Evolutionary conservation across 2,329 filamentous ascomycete genomes (phyloP).

Genomic region (Rutstroemia sp.): DNA sequence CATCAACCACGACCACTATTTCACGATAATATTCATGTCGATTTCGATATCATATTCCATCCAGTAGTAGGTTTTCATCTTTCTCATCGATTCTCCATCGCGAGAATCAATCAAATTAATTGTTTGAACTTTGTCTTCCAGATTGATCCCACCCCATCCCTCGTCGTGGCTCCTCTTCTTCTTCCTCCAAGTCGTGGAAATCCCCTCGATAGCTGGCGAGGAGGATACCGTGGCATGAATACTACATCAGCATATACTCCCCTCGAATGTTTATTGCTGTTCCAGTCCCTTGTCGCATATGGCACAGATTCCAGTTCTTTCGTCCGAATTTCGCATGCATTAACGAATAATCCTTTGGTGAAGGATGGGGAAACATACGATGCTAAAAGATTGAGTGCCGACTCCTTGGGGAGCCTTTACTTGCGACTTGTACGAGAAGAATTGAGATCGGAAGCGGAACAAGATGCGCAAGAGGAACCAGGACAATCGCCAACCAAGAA

Average conservation of each 20-base stretch:
- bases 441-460: slow-evolving; percentile 41
- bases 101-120: neutral
- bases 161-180: slow-evolving; percentile 47
- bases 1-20: neutral
- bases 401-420: slow-evolving; percentile 74
- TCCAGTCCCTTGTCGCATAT: slow-evolving; percentile 67
- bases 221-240: slow-evolving; percentile 49
- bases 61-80: neutral
- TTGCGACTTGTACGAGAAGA: slow-evolving; percentile 70
- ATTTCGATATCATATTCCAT: neutral
- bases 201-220: slow-evolving; percentile 50
- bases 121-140: neutral
- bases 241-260: slow-evolving; percentile 62
- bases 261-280: slow-evolving; percentile 79
- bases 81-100: too few species aligned
- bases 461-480: slow-evolving; percentile 34
- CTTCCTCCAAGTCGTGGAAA: slow-evolving; percentile 44
- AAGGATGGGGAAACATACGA: slow-evolving; percentile 66
- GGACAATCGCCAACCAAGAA: slow-evolving; percentile 55
- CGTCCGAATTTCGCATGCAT: slow-evolving; percentile 60
- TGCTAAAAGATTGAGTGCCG: slow-evolving; percentile 63
- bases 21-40: too few species aligned
- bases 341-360: slow-evolving; percentile 68
- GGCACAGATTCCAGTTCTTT: slow-evolving; percentile 61
- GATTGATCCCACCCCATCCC: slow-evolving; percentile 4